phyloP scores from a whole-genome alignment of 768 basidiomycete species.

The Heimioporus sp. region DNA sequence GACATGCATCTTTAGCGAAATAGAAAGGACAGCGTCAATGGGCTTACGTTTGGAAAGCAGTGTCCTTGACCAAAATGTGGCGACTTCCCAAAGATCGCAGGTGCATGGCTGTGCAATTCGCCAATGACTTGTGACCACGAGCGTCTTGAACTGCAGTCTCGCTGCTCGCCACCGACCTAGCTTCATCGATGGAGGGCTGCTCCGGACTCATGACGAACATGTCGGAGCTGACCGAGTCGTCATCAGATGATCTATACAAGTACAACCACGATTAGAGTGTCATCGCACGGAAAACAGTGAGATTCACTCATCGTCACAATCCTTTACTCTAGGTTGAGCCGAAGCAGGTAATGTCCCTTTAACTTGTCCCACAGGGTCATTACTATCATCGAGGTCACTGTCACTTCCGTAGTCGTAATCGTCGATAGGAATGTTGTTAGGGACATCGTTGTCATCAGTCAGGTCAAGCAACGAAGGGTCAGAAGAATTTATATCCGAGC shows the following conservation, averaged over 20 bases:
- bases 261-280: not conserved
- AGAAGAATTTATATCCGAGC: conserved; percentile 6
- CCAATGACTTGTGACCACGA: not conserved
- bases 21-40: not conserved
- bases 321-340: not conserved
- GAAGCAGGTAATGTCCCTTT: too few species aligned
- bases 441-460: conserved; percentile 8
- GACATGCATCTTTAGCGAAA: not conserved
- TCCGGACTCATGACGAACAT: conserved; percentile 19
- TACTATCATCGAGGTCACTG: conserved; percentile 34
- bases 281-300: not conserved
- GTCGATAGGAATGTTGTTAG: conserved; percentile 2
- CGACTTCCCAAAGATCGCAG: conserved; percentile 20
- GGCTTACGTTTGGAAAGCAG: conserved; percentile 29
- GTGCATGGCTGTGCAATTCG: conserved; percentile 1
- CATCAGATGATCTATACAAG: conserved; percentile 8
- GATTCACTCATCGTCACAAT: conserved; percentile 3
- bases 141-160: conserved; percentile 4
- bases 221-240: conserved; percentile 12
- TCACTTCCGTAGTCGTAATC: conserved; percentile 34
- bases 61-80: conserved; percentile 24
- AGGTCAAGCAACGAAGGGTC: conserved; percentile 16
- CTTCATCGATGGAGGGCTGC: not conserved
- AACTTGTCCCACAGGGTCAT: not conserved
- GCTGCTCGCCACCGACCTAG: conserved; percentile 5